Evolutionary conservation across 345 rosid genomes (phyloP).

Genomic region (Geranium brycei): DNA sequence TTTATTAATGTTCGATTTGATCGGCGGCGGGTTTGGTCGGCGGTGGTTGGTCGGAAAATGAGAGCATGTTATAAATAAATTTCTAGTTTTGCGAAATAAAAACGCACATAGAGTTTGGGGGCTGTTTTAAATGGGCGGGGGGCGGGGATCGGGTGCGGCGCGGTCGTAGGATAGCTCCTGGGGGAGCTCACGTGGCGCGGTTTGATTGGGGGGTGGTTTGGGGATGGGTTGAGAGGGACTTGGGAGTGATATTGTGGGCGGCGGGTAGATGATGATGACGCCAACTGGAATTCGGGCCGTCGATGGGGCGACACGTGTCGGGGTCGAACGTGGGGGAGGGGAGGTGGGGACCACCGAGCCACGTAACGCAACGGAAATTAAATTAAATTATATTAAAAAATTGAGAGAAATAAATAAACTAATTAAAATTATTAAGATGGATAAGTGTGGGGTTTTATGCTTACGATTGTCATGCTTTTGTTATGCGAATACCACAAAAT

Average conservation of each 20-base stretch:
- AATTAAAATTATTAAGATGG: conserved; percentile 9
- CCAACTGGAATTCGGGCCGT: conserved; percentile 2
- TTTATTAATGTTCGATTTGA: neutral
- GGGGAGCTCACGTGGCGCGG: too few species aligned
- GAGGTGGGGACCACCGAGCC: conserved; percentile 28
- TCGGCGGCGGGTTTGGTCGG: neutral
- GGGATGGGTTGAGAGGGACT: neutral
- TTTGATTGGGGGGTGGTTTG: neutral
- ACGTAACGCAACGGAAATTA: conserved; percentile 22
- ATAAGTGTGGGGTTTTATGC: conserved; percentile 12
- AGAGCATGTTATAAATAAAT: neutral
- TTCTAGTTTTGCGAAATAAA: too few species aligned
- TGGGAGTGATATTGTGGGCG: too few species aligned
- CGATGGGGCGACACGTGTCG: conserved; percentile 23
- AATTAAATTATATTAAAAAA: neutral
- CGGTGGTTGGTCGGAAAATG: neutral
- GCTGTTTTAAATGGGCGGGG: neutral
- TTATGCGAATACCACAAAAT: conserved; percentile 27
- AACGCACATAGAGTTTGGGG: neutral
- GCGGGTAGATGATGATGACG: conserved; percentile 4
- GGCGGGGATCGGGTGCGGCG: neutral
- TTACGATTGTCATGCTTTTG: conserved; percentile 45
- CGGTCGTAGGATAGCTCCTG: too few species aligned
- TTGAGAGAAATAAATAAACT: conserved; percentile 12
- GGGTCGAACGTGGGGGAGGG: neutral